Conservation (phyloP, 805 yeast species). For the Kuraishia molischiana region DNA sequence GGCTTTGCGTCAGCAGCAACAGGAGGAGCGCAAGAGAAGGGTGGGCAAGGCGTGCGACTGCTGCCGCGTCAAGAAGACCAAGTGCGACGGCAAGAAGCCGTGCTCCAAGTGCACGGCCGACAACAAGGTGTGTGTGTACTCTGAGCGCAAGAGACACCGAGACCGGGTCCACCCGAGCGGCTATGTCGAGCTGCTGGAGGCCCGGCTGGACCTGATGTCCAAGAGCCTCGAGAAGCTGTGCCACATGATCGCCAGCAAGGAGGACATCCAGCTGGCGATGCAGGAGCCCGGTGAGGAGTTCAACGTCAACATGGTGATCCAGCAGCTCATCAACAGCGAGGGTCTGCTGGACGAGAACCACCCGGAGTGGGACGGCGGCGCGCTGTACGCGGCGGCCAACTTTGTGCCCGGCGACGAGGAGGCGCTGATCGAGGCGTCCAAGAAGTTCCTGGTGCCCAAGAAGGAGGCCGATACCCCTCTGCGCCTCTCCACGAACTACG, state of each 20-base stretch:
- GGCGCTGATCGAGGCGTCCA: constrained; percentile 18
- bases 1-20: not conserved
- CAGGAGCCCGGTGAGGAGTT: constrained; percentile 10
- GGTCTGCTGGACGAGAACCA: constrained; percentile 29
- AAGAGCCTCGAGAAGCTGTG: constrained; percentile 34
- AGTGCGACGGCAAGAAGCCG: constrained; percentile 55
- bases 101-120: constrained; percentile 45
- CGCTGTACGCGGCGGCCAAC: constrained; percentile 27
- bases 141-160: constrained; percentile 41
- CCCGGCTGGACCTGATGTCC: constrained; percentile 42
- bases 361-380: constrained; percentile 35
- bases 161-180: constrained; percentile 51
- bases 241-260: constrained; percentile 13
- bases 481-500: constrained; percentile 8
- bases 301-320: constrained; percentile 38
- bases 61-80: constrained; percentile 53
- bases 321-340: constrained; percentile 29
- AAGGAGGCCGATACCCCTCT: constrained; percentile 1
- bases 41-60: constrained; percentile 60
- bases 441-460: constrained; percentile 20
- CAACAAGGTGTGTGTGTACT: constrained; percentile 49
- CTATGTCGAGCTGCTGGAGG: constrained; percentile 54
- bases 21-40: constrained; percentile 30
- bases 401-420: constrained; percentile 12
- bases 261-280: constrained; percentile 3